These are phyloP conservation scores for Prillingera fragicola DNA, from an alignment of 1,284 basidiomycete species.

Conservation along the genomic window DNA sequence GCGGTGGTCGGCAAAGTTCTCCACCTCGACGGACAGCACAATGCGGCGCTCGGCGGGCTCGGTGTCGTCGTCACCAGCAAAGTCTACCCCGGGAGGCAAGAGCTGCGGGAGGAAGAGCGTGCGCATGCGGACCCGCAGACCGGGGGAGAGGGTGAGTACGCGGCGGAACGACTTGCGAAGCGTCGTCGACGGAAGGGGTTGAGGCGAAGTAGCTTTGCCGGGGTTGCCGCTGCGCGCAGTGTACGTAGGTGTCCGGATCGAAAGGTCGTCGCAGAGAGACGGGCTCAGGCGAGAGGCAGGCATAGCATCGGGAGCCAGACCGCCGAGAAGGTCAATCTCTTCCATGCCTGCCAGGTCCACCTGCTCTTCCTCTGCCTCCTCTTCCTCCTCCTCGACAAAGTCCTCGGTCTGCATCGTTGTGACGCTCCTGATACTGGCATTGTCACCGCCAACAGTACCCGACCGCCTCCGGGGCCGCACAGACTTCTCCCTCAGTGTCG, in stretches of 20 bases:
- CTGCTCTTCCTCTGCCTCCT: conserved; percentile 21
- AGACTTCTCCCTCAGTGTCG: conserved; percentile 57
- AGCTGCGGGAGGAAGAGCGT: conserved; percentile 80
- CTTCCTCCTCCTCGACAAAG: conserved; percentile 14
- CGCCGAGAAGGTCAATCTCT: conserved; percentile 73
- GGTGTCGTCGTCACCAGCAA: conserved; percentile 53
- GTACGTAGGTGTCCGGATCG: conserved; percentile 14
- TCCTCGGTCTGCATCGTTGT: conserved; percentile 18
- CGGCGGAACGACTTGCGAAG: conserved; percentile 79
- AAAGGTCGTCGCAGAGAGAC: conserved; percentile 31
- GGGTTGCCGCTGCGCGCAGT: conserved; percentile 16
- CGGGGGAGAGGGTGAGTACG: conserved; percentile 66
- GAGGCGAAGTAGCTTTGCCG: conserved; percentile 7
- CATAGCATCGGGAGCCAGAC: conserved; percentile 48
- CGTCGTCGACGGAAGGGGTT: conserved; percentile 48
- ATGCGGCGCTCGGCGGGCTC: conserved; percentile 74
- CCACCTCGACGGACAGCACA: conserved; percentile 77
- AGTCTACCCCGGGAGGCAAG: conserved; percentile 48
- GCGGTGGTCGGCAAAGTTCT: conserved; percentile 51
- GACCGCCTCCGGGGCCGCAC: conserved; percentile 13
- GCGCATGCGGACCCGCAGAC: conserved; percentile 79
- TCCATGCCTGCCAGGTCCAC: conserved; percentile 53
- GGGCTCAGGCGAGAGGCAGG: conserved; percentile 35
- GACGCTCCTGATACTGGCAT: conserved; percentile 21
- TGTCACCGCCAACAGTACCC: conserved; percentile 20